phyloP scores from a whole-genome alignment of 768 basidiomycete species.

The Tulasnella sp. region DNA sequence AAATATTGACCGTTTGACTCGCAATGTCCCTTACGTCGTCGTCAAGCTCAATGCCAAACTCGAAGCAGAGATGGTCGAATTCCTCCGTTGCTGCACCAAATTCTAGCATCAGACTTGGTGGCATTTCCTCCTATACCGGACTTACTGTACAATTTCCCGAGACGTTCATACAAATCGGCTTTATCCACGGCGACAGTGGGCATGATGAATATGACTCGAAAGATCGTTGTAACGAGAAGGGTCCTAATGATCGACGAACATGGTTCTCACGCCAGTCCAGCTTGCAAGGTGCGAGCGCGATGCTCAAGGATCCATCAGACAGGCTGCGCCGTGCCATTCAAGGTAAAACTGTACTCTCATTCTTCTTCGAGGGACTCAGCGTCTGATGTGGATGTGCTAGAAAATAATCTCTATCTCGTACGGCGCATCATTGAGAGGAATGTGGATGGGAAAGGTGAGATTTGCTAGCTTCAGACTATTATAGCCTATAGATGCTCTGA shows the following conservation, averaged over 20 bases:
- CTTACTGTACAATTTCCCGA: constrained; percentile 74
- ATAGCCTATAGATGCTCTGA: too few relatives aligned
- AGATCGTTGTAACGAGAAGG: not conserved
- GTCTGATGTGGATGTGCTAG: constrained; percentile 32
- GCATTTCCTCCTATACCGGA: constrained; percentile 12
- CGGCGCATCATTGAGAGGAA: constrained; percentile 60
- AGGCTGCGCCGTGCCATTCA: constrained; percentile 18
- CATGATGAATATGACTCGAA: constrained; percentile 37
- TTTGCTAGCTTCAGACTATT: not conserved
- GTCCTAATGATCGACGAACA: not conserved
- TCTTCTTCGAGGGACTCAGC: not conserved
- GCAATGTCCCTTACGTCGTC: constrained; percentile 68
- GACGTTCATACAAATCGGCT: constrained; percentile 79
- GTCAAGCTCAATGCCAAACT: constrained; percentile 94
- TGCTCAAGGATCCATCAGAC: constrained; percentile 16
- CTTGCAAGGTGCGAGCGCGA: not conserved
- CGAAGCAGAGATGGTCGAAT: constrained; percentile 91
- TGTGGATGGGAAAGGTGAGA: constrained; percentile 5
- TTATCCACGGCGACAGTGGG: constrained; percentile 95
- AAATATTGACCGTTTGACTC: not conserved
- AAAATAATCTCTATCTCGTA: constrained; percentile 91
- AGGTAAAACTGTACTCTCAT: constrained; percentile 3
- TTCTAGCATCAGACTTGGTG: constrained; percentile 18
- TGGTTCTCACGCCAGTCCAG: not conserved
- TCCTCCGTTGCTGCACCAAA: constrained; percentile 67